Percentiles rank a stretch among this genome's conserved stretches.
Evolutionary conservation across 2,329 filamentous ascomycete species (phyloP).

Genomic region (Apiospora kogelbergensis): DNA sequence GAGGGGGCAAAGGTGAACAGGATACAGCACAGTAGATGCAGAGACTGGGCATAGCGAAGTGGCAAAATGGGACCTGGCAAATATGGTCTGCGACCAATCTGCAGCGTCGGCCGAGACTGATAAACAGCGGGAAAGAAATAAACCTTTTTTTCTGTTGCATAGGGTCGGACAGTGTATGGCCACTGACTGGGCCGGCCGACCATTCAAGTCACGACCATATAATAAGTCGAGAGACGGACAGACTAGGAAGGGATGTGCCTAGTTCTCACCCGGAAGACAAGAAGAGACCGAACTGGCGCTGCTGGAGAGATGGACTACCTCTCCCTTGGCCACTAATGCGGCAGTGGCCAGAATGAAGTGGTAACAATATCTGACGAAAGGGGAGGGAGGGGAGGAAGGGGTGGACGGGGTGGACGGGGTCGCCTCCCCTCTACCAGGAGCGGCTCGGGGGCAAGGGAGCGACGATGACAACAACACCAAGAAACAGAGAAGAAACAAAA

Average conservation of each 20-base stretch:
- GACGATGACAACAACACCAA: conserved; percentile 12
- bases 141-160: conserved; percentile 6
- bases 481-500: conserved; percentile 19
- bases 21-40: conserved; percentile 36
- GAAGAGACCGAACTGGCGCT: conserved; percentile 6
- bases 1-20: conserved; percentile 25
- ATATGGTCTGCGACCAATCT: conserved; percentile 39
- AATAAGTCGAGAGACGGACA: conserved; percentile 10
- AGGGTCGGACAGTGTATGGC: conserved; percentile 10
- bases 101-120: conserved; percentile 30
- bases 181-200: conserved; percentile 22
- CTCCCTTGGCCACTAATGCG: conserved; percentile 40
- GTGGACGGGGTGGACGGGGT: no score
- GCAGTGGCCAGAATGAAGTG: conserved; percentile 34
- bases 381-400: conserved; percentile 26
- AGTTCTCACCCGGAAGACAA: conserved; percentile 30
- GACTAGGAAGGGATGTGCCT: conserved; percentile 36
- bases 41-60: conserved; percentile 42
- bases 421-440: neutral
- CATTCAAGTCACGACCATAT: conserved; percentile 22
- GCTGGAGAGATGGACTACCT: conserved; percentile 14
- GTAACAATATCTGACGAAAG: conserved; percentile 30
- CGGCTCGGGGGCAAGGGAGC: neutral
- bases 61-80: conserved; percentile 41
- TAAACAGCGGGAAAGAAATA: conserved; percentile 20